A percentile compares a stretch with the other conserved stretches of the same genome.
Evolutionary conservation across 371 early-diverging fungal genomes (phyloP).

Genomic region (Lichtheimia ramosa): DNA sequence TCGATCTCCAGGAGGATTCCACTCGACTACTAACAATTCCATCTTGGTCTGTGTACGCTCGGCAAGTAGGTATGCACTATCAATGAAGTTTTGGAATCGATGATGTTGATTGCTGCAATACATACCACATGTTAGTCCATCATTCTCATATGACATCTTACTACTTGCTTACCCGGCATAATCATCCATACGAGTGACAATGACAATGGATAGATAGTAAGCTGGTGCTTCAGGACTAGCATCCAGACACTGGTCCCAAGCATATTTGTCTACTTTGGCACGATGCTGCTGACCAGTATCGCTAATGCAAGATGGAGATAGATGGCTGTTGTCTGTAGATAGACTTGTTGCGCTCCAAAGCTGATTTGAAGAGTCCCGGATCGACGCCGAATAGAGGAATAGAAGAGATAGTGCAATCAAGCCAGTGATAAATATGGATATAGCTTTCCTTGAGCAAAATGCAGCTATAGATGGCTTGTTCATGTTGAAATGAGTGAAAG

Average conservation of each 20-base stretch:
- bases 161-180: slow-evolving; percentile 40
- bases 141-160: background rate
- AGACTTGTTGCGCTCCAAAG: background rate
- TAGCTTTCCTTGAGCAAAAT: slow-evolving; percentile 2
- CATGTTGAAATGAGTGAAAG: too few relatives aligned
- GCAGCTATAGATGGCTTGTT: background rate
- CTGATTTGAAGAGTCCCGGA: slow-evolving; percentile 11
- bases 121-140: background rate
- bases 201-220: slow-evolving; percentile 37
- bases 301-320: background rate
- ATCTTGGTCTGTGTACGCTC: slow-evolving; percentile 42
- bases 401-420: slow-evolving; percentile 7
- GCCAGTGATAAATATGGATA: background rate
- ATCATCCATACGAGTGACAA: slow-evolving; percentile 51
- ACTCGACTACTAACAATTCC: slow-evolving; percentile 44
- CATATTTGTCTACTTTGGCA: background rate
- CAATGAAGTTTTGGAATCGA: slow-evolving; percentile 46
- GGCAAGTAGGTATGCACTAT: slow-evolving; percentile 40
- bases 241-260: slow-evolving; percentile 29
- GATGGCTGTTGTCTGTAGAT: background rate
- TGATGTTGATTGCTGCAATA: slow-evolving; percentile 40
- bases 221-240: slow-evolving; percentile 16
- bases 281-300: background rate
- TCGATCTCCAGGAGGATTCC: slow-evolving; percentile 40
- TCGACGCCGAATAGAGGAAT: slow-evolving; percentile 11